A percentile compares a stretch with the other conserved stretches of the same genome.
Conservation (phyloP, 2,329 filamentous ascomycete genomes). For the Akanthomyces lecanii region DNA sequence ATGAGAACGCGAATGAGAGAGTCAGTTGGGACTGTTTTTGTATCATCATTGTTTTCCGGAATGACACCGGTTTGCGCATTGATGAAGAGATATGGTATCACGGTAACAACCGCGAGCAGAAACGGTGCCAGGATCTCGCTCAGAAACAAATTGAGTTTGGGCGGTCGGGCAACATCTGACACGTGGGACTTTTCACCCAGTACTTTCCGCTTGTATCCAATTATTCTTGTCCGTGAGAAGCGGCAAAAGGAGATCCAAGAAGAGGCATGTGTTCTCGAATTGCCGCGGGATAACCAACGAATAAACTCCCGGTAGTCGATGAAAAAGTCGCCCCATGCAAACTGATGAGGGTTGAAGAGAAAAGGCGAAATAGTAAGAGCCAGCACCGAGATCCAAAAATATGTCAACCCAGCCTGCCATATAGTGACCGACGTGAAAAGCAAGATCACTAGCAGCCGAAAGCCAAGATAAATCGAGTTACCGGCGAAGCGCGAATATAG, state of each 20-base stretch:
- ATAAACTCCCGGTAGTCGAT: slow-evolving; percentile 99
- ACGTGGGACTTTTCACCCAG: slow-evolving; percentile 84
- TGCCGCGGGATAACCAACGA: slow-evolving; percentile 93
- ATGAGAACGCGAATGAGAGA: slow-evolving; percentile 75
- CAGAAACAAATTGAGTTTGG: slow-evolving; percentile 71
- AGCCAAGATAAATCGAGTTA: slow-evolving; percentile 92
- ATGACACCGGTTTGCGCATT: slow-evolving; percentile 87
- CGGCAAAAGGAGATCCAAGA: slow-evolving; percentile 98
- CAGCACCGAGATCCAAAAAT: slow-evolving; percentile 93
- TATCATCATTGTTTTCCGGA: slow-evolving; percentile 32
- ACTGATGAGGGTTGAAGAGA: no score
- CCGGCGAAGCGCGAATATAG: slow-evolving; percentile 95
- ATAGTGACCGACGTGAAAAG: slow-evolving; percentile 91
- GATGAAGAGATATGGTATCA: slow-evolving; percentile 92
- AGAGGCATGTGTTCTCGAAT: slow-evolving; percentile 88
- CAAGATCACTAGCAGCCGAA: slow-evolving; percentile 86
- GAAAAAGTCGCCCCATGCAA: slow-evolving; percentile 65
- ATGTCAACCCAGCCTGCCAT: slow-evolving; percentile 83
- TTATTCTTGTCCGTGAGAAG: slow-evolving; percentile 89
- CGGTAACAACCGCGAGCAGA: slow-evolving; percentile 72
- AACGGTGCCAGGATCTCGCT: slow-evolving; percentile 84
- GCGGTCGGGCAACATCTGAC: slow-evolving; percentile 67
- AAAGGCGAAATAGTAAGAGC: slow-evolving; percentile 90
- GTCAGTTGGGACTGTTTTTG: slow-evolving; percentile 50
- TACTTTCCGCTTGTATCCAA: slow-evolving; percentile 95